These are phyloP conservation scores for Calophaca sinica DNA, from an alignment of 306 rosid species.

Conservation along the genomic window DNA sequence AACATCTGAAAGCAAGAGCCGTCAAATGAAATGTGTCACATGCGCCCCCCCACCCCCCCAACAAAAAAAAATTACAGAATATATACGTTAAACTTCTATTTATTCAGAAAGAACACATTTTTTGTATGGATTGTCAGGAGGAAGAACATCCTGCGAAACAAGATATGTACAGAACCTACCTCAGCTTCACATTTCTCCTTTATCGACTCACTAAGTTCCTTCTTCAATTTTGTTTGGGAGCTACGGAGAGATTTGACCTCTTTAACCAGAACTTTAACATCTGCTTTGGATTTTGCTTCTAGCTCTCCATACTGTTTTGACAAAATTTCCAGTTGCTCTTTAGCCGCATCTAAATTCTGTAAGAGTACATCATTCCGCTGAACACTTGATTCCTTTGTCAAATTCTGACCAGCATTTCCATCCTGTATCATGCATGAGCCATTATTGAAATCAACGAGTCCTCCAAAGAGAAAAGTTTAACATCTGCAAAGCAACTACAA, in stretches of 20 bases:
- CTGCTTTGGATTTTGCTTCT: constrained; percentile 92
- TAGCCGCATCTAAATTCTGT: constrained; percentile 66
- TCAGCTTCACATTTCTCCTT: constrained; percentile 64
- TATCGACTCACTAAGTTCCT: constrained; percentile 66
- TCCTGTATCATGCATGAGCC: constrained; percentile 58
- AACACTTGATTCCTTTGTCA: constrained; percentile 50
- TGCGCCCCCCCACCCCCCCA: background rate
- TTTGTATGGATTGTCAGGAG: background rate
- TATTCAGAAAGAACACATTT: constrained; percentile 2
- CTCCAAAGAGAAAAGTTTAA: constrained; percentile 35
- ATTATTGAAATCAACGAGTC: constrained; percentile 32
- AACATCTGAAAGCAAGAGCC: background rate
- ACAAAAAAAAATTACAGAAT: background rate
- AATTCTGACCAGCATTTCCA: constrained; percentile 51
- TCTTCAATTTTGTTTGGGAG: constrained; percentile 68
- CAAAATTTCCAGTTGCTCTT: constrained; percentile 70
- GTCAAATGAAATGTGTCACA: too few relatives aligned
- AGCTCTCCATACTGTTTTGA: constrained; percentile 79
- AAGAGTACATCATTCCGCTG: constrained; percentile 58
- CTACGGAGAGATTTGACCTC: constrained; percentile 95
- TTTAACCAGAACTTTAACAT: constrained; percentile 86
- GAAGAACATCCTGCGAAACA: constrained; percentile 21
- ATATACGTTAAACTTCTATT: background rate
- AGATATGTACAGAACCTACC: constrained; percentile 47
- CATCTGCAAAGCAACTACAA: constrained; percentile 40